Evolutionary conservation across 495 filamentous ascomycete species (phyloP), one percentile per base, ranked within the genome.

Genomic region (Trichoderma erinaceum): DNA sequence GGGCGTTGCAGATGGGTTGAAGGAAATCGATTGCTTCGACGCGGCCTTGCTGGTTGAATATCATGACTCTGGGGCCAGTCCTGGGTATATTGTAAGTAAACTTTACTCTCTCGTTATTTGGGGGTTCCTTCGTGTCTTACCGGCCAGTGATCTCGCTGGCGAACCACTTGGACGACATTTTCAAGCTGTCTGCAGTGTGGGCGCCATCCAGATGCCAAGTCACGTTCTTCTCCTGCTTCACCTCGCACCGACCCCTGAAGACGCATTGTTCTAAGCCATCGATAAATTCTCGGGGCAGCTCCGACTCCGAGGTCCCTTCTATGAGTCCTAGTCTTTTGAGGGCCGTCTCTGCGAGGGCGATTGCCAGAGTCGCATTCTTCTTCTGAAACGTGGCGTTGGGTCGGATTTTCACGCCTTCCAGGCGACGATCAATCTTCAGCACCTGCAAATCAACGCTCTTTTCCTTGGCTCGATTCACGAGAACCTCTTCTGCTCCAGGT

Each of bases 11-110:
- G 41, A 98, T 83, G 0, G 87, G 88, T 29, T 83, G 78, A 69
- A 93, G 84, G 23, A 96, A 87, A 1, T 86, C 83, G 15, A 83
- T 77, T 12, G 89, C 89, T n/a, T 93, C 91, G 66, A 89, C 84
- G 21, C 93, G 88, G 13, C 89, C 92, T 74, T 97, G 94, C 73
- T 99, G 95, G 78, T 99, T 99, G 84, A 98, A 99, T 65, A 99
- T 87, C 66, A 99, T 80, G 65, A 93, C 86, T n/a, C 88, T 83
- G 12, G 76, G 76, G 0, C 78, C 78, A 6, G 71, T 18, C 41
- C 71, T 76, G 38, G 8, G 15, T 41, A 15, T 7, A 23, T 13
- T 43, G 56, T 27, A 3, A 64, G 35, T 29, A 21, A 21, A 13
- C n/a, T 43, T 35, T 35, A 18, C n/a, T 12, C n/a, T 7, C 44